Base-by-base conservation (phyloP, 2,329 filamentous ascomycete genomes). In the Orbilia ellipsospora region DNA sequence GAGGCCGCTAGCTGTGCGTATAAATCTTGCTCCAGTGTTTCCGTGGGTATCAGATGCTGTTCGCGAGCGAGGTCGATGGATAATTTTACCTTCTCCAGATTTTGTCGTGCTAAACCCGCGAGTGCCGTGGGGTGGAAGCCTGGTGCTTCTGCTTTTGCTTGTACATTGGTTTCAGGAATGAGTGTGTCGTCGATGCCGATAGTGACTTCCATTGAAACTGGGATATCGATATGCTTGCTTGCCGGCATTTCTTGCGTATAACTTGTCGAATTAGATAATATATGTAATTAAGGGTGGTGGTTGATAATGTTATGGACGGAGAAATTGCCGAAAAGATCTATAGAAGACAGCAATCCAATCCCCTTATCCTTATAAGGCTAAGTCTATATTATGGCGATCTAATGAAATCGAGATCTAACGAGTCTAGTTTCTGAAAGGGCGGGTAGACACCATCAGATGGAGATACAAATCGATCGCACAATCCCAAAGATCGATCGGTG, bases 361-460 rank as follows among this genome's bases (percentile, higher is more conserved):
- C 67, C 63, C 70, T 68, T 59, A 74, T 67, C 31, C 31, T 36
- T 36, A 36, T 36, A 36, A 6, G 31, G 10, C 31, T 6, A 36
- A 36, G 10, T 36, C 31, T 36, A 36, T 36, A 36, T 1, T 36
- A 36, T 36, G 3, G 5, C 5, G 31, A 36, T 6, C 31, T 10
- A 10, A 36, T 36, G 31, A 50, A 56, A 42, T 28, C 20, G 36
- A 45, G 57, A 40, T 13, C 12, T 15, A 3, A 7, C 42, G 18
- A 26, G n/a, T 13, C 26, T 23, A 23, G 18, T 45, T 20, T n/a
- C n/a, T 45, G 6, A n/a, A 15, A 18, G 16, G 13, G 31, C 48
- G 61, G 61, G 15, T 65, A 42, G 50, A 65, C 44, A 48, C 48
- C 50, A 26, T 56, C 18, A 12, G 28, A 63, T 65, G 31, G 28